Evolutionary conservation across 2,329 filamentous ascomycete species (phyloP), one percentile per base, ranked within the genome.

Genomic region (Monilinia polystroma): DNA sequence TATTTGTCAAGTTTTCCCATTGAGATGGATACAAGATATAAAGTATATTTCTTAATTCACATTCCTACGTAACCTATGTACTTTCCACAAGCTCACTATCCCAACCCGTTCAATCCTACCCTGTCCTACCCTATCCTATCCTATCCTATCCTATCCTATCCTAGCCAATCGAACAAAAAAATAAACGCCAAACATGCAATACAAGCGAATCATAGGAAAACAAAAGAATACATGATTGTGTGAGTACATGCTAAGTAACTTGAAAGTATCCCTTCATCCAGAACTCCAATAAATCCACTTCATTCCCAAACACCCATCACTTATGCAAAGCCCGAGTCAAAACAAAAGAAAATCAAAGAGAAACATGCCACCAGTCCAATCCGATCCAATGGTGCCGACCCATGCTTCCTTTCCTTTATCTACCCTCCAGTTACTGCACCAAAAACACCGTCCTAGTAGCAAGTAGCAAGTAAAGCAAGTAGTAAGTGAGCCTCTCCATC

Each of bases 351-450:
- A 41, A 53, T 45, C 43, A 16, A 45, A 59, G 11, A n/a, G 23
- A 43, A 47, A 55, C 60, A 54, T 23, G 49, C 52, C 51, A 55
- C 49, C 49, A 43, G 55, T 54, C 35, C 51, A 63, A 63, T 55
- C 38, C 60, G 11, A 55, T 45, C 49, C 62, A 38, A 60, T 60
- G 58, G 32, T 51, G 49, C 23, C 14, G 45, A 45, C 38, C 58
- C 58, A 60, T 60, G 54, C 41, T 58, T 56, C 53, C 63, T n/a
- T 66, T 38, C 59, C 43, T 54, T 54, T 55, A 23, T 45, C 41
- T 64, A 52, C 26, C 38, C 55, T 66, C 32, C 64, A 18, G 38
- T 63, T 66, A 45, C 38, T 63, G 58, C 58, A 60, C 58, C 49
- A 63, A 55, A 58, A 57, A 57, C 63, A 65, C 41, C 63, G 26